Percentiles rank a stretch among this genome's conserved stretches.
phyloP scores from a whole-genome alignment of 768 basidiomycete species.

The Tricholoma sp. region DNA sequence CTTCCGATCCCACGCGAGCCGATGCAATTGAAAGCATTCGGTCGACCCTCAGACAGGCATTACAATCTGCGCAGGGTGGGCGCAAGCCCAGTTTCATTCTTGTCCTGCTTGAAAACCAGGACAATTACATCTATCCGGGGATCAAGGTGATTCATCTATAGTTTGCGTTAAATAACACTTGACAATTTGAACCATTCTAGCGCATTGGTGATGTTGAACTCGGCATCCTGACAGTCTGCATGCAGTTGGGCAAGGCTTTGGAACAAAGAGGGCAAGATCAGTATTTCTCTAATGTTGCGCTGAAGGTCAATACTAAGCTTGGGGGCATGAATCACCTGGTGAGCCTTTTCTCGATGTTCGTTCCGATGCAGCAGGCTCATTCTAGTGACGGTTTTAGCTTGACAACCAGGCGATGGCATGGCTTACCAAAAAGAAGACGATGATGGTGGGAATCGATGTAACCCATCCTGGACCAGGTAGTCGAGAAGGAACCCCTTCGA shows the following conservation, averaged over 20 bases:
- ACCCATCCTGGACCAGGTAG: conserved; percentile 74
- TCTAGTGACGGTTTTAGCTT: conserved; percentile 29
- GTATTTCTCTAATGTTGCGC: conserved; percentile 75
- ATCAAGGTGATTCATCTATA: conserved; percentile 46
- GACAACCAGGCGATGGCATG: conserved; percentile 53
- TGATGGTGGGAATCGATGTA: conserved; percentile 35
- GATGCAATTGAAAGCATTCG: too few relatives aligned
- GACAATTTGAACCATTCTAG: conserved; percentile 18
- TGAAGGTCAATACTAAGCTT: conserved; percentile 81
- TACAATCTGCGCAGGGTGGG: not conserved
- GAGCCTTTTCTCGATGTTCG: conserved; percentile 2
- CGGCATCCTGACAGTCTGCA: conserved; percentile 69
- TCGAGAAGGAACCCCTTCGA: conserved; percentile 68
- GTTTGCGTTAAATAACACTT: not conserved
- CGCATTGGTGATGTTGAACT: conserved; percentile 68
- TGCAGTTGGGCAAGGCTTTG: conserved; percentile 60
- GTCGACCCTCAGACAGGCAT: too few relatives aligned
- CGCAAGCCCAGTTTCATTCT: conserved; percentile 59
- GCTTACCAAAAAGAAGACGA: conserved; percentile 63
- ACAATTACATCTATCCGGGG: conserved; percentile 76
- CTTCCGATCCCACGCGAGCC: not conserved
- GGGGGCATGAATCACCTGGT: conserved; percentile 74
- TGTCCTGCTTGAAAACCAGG: conserved; percentile 60
- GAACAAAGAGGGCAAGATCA: conserved; percentile 61
- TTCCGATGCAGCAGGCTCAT: not conserved